Base-by-base conservation (phyloP, 495 filamentous ascomycete genomes). In the Xylaria curta region DNA sequence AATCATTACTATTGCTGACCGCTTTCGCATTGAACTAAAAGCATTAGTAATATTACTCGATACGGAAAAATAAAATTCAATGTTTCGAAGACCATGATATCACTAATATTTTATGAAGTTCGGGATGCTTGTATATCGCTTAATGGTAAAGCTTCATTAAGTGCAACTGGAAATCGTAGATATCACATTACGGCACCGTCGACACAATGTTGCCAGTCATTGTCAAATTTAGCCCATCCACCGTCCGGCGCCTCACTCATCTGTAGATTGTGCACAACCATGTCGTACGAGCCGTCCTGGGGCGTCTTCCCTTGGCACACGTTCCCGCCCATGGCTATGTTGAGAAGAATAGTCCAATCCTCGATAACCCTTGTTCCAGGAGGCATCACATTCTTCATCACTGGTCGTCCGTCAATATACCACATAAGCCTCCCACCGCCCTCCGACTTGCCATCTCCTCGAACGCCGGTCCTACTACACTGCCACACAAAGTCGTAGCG, bases 311-410 rank as follows among this genome's bases (percentile, higher is more conserved):
- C 82, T 24, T 76, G 67, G 47, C 80, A 82, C 15, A 85, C 82
- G 73, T 82, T 85, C 15, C 84, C 84, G 2, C 82, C 84, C 79
- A 85, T 83, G 6, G 84, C 84, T 19, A 84, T 73, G 70, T 85
- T 85, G 26, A 85, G 72, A 46, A 83, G 73, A 24, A 85, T 69
- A 36, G 71, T 73, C 70, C 72, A 85, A 59, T 85, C 84, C 70
- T 79, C 78, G 56, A 85, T 78, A 24, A 76, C 76, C 60, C 84
- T 76, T 19, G 81, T 83, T 0, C 82, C 82, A 12, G 58, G 44
- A 15, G 83, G 83, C 42, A 84, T 81, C 7, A 70, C 36, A 12
- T 75, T 81, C 67, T 77, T 82, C 82, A 85, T 84, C 2, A 84
- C 81, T 0, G 81, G 74, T 26, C 74, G 51, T 4, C 81, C 82